Base-by-base conservation (phyloP, 1,139 yeast genomes). In the Geotrichum reessii region DNA sequence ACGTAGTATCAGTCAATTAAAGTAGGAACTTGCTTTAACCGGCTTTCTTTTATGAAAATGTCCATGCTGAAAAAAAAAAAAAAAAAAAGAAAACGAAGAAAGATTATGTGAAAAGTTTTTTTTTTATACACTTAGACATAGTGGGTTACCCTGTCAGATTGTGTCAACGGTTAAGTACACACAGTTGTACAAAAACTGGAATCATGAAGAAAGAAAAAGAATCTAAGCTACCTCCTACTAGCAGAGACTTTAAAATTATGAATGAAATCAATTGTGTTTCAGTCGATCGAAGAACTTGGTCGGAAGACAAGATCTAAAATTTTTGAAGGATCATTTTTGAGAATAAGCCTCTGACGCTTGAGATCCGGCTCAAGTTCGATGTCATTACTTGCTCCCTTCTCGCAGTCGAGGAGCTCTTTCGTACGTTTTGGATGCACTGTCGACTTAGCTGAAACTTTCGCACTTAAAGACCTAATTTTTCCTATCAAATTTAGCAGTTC, bases 1-100 rank as follows among this genome's bases (percentile, higher is more conserved):
- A 57, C 51, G 59, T 57, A 57, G 59, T 57, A 57, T 57, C 59
- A 50, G 50, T 51, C 56, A 44, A 50, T 42, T 56, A 57, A 57
- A 55, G 56, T 57, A 40, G 33, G 37, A 51, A 37, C 49, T 37
- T 37, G 44, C 47, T 47, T 40, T 53, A 53, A 52, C 56, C 48
- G 50, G 49, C 54, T 47, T 57, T 57, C 59, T 57, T 28, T 19
- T 44, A 47, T 21, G 31, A 42, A 44, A 52, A 40, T 47, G 55
- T 50, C 56, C 59, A 51, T 49, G 47, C 22, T 28, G 56, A 49
- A 24, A 31, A 47, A 54, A 31, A 47, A 47, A 28, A 50, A 52
- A 42, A 44, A 33, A 31, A 52, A 44, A 47, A n/a, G n/a, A n/a
- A 25, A 48, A 40, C 12, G 48, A 19, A 25, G 2, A 40, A 47